phyloP scores from a whole-genome alignment of 2,329 filamentous ascomycete species.

The Penicillium sumatraense region DNA sequence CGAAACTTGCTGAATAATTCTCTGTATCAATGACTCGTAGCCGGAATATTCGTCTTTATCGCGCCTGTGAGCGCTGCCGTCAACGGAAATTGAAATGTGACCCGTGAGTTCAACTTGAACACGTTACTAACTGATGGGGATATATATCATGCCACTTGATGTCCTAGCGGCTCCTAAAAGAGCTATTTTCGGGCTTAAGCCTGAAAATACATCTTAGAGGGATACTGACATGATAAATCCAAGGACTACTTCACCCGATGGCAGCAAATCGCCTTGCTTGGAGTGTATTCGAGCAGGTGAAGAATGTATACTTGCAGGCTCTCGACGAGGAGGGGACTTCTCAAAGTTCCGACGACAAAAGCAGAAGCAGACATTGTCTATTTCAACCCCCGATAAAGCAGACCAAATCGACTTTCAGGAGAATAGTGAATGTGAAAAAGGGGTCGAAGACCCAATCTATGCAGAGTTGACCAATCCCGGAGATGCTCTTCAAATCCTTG shows the following conservation, averaged over 20 bases:
- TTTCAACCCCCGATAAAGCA: neutral
- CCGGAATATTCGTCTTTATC: constrained; percentile 12
- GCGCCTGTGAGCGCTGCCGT: constrained; percentile 16
- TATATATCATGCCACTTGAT: no score
- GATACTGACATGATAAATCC: neutral
- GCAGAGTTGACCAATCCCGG: constrained; percentile 10
- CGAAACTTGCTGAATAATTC: neutral
- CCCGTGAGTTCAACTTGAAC: constrained; percentile 15
- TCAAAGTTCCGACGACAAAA: neutral
- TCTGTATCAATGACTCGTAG: constrained; percentile 3
- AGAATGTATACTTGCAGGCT: constrained; percentile 10
- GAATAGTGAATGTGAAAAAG: neutral
- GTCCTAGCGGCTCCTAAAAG: no score
- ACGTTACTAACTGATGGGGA: no score
- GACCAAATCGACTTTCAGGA: neutral
- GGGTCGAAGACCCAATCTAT: constrained; percentile 6
- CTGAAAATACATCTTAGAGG: no score
- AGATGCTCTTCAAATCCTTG: constrained; percentile 12
- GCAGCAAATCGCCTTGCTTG: neutral
- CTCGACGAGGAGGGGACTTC: constrained; percentile 15
- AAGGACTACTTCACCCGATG: neutral
- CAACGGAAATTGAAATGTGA: constrained; percentile 19
- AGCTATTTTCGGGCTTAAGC: no score
- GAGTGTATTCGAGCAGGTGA: neutral
- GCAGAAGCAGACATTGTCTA: neutral